phyloP scores from a whole-genome alignment of 306 rosid species.

The Abrus precatorius region DNA sequence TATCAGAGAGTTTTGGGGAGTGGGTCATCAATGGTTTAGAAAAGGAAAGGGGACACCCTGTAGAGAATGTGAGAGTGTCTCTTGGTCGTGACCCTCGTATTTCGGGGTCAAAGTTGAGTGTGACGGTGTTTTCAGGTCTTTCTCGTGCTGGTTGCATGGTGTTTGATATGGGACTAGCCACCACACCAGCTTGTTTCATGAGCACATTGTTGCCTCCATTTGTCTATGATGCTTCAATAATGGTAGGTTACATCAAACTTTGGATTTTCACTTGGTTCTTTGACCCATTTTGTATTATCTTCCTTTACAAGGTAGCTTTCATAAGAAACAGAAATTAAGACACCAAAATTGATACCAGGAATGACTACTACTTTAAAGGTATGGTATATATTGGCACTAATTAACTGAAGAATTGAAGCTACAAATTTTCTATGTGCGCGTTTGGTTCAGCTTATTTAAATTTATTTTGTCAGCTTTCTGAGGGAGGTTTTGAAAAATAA shows the following conservation, averaged over 20 bases:
- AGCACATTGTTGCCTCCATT: constrained; percentile 89
- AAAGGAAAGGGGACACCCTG: constrained; percentile 54
- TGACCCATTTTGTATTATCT: not conserved
- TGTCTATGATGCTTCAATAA: constrained; percentile 84
- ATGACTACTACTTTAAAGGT: not conserved
- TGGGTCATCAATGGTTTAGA: constrained; percentile 73
- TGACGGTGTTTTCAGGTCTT: constrained; percentile 78
- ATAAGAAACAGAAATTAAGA: not conserved
- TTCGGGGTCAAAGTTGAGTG: constrained; percentile 71
- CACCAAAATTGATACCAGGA: not conserved
- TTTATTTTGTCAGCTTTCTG: not conserved
- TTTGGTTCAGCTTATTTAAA: too few relatives aligned
- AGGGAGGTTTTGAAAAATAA: too few relatives aligned
- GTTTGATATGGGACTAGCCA: constrained; percentile 83
- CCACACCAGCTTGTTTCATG: constrained; percentile 98
- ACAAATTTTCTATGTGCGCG: too few relatives aligned
- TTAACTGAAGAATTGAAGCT: not conserved
- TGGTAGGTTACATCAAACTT: constrained; percentile 56
- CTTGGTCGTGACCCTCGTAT: constrained; percentile 85
- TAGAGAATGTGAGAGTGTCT: constrained; percentile 68
- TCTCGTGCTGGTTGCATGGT: constrained; percentile 77
- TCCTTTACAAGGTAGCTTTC: constrained; percentile 6
- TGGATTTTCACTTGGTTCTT: not conserved
- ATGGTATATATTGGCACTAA: not conserved
- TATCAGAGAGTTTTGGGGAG: constrained; percentile 88